Conservation (phyloP, 805 yeast species). For the Nakazawaea pomicola region DNA sequence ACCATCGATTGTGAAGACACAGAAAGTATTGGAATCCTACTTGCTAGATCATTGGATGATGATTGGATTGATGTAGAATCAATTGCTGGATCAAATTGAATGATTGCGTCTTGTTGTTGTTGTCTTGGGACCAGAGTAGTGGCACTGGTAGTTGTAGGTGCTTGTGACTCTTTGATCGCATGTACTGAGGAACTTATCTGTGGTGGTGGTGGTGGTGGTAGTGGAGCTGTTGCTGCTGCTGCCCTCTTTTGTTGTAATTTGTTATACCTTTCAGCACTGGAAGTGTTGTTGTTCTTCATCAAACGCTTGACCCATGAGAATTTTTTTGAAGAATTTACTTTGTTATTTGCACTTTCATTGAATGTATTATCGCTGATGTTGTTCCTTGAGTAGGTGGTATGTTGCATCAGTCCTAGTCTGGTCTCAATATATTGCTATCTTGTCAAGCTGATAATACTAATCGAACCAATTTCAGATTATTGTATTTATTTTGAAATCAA, state of each 20-base stretch:
- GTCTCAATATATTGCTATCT: too few relatives aligned
- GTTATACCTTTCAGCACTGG: neutral
- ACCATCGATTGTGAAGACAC: slow-evolving; percentile 10
- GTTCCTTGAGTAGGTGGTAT: neutral
- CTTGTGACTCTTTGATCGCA: too few relatives aligned
- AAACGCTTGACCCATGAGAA: slow-evolving; percentile 31
- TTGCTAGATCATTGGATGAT: slow-evolving; percentile 4
- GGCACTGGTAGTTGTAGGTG: too few relatives aligned
- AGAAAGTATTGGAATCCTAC: slow-evolving; percentile 11
- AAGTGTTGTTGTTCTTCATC: slow-evolving; percentile 22
- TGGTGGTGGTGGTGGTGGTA: neutral
- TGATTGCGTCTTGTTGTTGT: neutral
- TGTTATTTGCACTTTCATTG: too few relatives aligned
- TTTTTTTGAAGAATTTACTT: too few relatives aligned
- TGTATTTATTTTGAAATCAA: too few relatives aligned
- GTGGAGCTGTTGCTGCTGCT: neutral
- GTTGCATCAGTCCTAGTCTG: too few relatives aligned
- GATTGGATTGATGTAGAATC: slow-evolving; percentile 2
- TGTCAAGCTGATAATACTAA: too few relatives aligned
- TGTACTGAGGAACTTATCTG: neutral
- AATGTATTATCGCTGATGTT: neutral
- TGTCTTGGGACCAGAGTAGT: neutral
- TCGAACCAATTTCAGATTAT: too few relatives aligned
- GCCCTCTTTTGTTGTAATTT: neutral
- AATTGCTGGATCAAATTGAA: slow-evolving; percentile 1